Conservation (phyloP, 495 filamentous ascomycete genomes). For the Daldinia concentrica region DNA sequence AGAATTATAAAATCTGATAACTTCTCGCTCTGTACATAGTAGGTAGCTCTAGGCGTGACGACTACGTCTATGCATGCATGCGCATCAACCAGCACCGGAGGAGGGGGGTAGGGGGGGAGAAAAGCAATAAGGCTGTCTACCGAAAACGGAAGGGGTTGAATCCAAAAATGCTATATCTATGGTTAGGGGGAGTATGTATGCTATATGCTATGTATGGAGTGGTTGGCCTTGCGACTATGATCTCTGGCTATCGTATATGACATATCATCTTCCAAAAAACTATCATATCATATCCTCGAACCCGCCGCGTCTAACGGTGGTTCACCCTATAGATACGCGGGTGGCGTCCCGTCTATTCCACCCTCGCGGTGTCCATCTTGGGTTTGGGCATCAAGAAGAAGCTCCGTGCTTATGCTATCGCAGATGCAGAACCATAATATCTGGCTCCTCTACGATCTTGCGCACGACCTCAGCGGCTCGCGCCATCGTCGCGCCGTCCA, state of each 20-base stretch:
- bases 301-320: not conserved
- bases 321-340: conserved; percentile 10
- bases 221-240: conserved; percentile 18
- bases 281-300: conserved; percentile 21
- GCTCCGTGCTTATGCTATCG: conserved; percentile 43
- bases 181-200: conserved; percentile 1
- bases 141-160: conserved; percentile 6
- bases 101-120: not conserved
- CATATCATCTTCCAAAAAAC: conserved; percentile 24
- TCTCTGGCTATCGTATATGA: conserved; percentile 25
- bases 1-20: conserved; percentile 8
- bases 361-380: conserved; percentile 9
- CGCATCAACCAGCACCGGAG: not conserved
- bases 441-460: conserved; percentile 81
- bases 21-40: not conserved
- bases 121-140: conserved; percentile 11
- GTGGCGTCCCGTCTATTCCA: conserved; percentile 14
- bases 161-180: conserved; percentile 6
- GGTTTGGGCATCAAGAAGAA: conserved; percentile 1
- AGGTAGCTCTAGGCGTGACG: conserved; percentile 19
- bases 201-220: conserved; percentile 21
- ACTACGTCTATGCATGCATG: conserved; percentile 18
- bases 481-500: conserved; percentile 95
- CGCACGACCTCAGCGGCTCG: conserved; percentile 83
- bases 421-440: conserved; percentile 77